Evolutionary conservation across 2,329 filamentous ascomycete genomes (phyloP).

Genomic region (Fusarium globosum): DNA sequence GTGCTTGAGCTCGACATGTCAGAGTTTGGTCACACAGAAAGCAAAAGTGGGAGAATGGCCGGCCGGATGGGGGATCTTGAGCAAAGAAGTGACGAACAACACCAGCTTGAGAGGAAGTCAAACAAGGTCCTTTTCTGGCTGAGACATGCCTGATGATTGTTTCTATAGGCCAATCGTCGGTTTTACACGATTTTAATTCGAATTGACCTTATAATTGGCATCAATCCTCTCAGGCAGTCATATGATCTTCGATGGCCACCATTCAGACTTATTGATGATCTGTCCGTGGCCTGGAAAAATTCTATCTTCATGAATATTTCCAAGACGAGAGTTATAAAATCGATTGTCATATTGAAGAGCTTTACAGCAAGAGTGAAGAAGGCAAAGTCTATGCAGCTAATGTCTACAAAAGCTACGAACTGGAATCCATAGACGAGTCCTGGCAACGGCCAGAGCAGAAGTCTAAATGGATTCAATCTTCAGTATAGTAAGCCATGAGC

Average conservation of each 20-base stretch:
- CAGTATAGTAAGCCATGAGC: neutral
- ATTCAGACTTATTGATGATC: neutral
- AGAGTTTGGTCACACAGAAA: neutral
- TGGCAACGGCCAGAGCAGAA: neutral
- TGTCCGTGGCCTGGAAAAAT: conserved; percentile 4
- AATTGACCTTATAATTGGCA: too few relatives aligned
- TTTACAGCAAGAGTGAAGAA: neutral
- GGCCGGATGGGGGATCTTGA: neutral
- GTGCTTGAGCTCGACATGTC: neutral
- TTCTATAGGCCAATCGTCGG: too few relatives aligned
- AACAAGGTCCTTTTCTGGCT: neutral
- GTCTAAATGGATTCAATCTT: neutral
- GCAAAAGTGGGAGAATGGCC: neutral
- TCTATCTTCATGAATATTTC: conserved; percentile 13
- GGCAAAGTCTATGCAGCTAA: neutral
- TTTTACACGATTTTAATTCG: too few relatives aligned
- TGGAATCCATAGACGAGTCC: neutral
- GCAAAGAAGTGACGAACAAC: neutral
- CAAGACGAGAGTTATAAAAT: conserved; percentile 1
- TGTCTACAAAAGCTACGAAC: neutral
- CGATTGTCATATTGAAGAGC: conserved; percentile 5
- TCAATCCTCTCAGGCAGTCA: too few relatives aligned
- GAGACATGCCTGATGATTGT: too few relatives aligned
- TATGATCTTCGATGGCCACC: too few relatives aligned
- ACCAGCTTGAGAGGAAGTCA: neutral